phyloP scores from a whole-genome alignment of 441 rosid species.

The Gossypium schwendimanii region DNA sequence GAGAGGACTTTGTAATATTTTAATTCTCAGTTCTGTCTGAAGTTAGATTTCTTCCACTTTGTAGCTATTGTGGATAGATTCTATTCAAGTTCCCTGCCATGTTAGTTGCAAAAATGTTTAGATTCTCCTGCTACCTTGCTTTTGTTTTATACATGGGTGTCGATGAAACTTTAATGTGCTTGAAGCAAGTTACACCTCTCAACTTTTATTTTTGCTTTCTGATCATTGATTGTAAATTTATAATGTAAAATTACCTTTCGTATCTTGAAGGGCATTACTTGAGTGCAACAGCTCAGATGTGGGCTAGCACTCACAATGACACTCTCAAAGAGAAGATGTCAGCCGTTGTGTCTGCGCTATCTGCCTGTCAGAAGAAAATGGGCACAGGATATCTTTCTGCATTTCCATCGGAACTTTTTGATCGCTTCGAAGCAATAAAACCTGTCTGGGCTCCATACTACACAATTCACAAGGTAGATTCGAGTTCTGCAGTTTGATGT shows the following conservation, averaged over 20 bases:
- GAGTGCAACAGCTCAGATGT: conserved; percentile 92
- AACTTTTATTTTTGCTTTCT: neutral
- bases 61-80: neutral
- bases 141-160: neutral
- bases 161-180: neutral
- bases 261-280: conserved; percentile 77
- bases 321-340: conserved; percentile 68
- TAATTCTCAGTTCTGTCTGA: neutral
- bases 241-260: neutral
- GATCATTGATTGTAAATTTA: neutral
- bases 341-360: conserved; percentile 57
- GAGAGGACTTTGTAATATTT: neutral
- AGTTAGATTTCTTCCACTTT: neutral
- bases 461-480: conserved; percentile 82
- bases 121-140: neutral
- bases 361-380: conserved; percentile 60
- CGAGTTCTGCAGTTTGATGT: neutral
- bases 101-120: neutral
- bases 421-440: conserved; percentile 67
- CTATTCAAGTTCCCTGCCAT: neutral
- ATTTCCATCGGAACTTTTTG: conserved; percentile 74
- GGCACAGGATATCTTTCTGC: conserved; percentile 89
- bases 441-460: conserved; percentile 98
- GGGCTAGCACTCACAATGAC: conserved; percentile 80
- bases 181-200: neutral